These are phyloP conservation scores for Hygrophorus pudorinus DNA, from an alignment of 768 basidiomycete genomes.

Conservation along the genomic window DNA sequence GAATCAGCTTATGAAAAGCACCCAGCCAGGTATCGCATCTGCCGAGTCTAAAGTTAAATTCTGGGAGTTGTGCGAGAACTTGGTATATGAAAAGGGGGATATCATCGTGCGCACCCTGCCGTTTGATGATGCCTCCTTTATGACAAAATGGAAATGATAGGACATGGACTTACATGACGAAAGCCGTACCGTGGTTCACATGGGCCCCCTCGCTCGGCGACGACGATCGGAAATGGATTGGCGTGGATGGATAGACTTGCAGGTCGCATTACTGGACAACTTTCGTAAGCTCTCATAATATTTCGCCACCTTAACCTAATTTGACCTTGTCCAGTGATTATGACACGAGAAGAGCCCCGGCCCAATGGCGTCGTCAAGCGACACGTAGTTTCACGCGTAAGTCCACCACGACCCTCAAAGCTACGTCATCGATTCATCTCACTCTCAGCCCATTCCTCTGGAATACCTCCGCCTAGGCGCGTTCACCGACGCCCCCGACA, in stretches of 20 bases:
- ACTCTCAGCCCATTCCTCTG: slow-evolving; percentile 61
- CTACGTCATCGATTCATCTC: not conserved
- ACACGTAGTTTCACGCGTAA: slow-evolving; percentile 55
- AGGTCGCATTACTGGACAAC: slow-evolving; percentile 65
- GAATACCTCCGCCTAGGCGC: slow-evolving; percentile 66
- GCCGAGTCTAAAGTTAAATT: slow-evolving; percentile 87
- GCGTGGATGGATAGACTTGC: slow-evolving; percentile 62
- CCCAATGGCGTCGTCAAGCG: slow-evolving; percentile 38
- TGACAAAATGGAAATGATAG: slow-evolving; percentile 25
- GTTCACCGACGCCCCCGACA: slow-evolving; percentile 52
- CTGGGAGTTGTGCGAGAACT: slow-evolving; percentile 68
- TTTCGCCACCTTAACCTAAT: slow-evolving; percentile 2
- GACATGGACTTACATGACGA: slow-evolving; percentile 78
- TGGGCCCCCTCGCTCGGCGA: slow-evolving; percentile 52
- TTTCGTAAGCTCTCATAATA: slow-evolving; percentile 41
- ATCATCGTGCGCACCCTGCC: slow-evolving; percentile 49
- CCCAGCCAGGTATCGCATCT: slow-evolving; percentile 85
- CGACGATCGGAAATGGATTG: slow-evolving; percentile 56
- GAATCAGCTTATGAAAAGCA: slow-evolving; percentile 68
- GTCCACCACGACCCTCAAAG: slow-evolving; percentile 13
- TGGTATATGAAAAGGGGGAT: slow-evolving; percentile 70
- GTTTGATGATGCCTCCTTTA: not conserved
- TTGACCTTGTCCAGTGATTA: slow-evolving; percentile 36
- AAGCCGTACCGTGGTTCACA: slow-evolving; percentile 59
- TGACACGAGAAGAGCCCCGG: slow-evolving; percentile 52